Evolutionary conservation across 2,329 filamentous ascomycete genomes (phyloP), one percentile per base, ranked within the genome.

Genomic region (Bipolaris zeicola): DNA sequence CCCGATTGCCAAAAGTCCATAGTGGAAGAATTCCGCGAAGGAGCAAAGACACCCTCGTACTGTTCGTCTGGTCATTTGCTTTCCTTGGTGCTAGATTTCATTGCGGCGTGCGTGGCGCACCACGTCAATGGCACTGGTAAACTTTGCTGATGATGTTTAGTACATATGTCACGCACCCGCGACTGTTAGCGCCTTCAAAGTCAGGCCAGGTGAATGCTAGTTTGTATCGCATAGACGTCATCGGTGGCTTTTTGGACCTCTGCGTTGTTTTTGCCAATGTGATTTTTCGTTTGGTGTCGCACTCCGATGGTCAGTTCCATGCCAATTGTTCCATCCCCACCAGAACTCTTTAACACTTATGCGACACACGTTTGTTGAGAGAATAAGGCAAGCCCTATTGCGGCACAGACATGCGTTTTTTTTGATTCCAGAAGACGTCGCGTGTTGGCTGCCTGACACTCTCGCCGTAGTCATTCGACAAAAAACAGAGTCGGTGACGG

Each of bases 361-460:
- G 13, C 5, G 38, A 41, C 20, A 24, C 18, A 41, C 2, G 38
- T 16, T 6, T 41, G 14, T 41, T 22, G 18, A 41, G 20, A 28
- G 44, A 45, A 44, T 28, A 18, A 39, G 44, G 24, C 51, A 53
- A 5, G 37, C 6, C 36, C 51, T 22, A 43, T 43, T 34, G 34
- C 37, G 45, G 41, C 48, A 18, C 48, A 36, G 46, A 52, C 34
- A 42, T 45, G 47, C n/a, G 41, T 52, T 52, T 38, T 41, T 36
- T 46, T 26, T 10, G 28, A 11, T 10, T 20, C 26, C 22, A 14
- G 36, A 33, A 18, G 18, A 34, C 33, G 11, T 33, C 31, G n/a
- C 48, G 46, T 45, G 20, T 41, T 41, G 6, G 38, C n/a, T 22
- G 38, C 38, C 20, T 41, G 38, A 41, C n/a, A 22, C 18, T 22